Percentiles rank a stretch among this genome's conserved stretches.
phyloP scores from a whole-genome alignment of 805 yeast genomes.

The Saturnispora dispora region DNA sequence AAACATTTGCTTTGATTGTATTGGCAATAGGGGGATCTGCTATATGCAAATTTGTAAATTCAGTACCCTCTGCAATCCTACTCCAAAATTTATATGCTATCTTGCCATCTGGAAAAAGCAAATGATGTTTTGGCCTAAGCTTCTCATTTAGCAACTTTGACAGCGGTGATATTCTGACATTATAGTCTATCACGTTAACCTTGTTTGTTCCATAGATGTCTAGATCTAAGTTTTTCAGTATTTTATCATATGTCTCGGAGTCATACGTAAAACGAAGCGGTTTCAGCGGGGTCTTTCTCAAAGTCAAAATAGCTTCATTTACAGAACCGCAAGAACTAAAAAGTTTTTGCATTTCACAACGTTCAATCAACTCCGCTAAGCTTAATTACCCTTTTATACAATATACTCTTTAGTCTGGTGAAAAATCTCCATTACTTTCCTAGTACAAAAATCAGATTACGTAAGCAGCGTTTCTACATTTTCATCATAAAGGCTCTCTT shows the following conservation, averaged over 20 bases:
- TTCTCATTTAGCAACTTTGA: constrained; percentile 53
- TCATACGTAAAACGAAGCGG: constrained; percentile 14
- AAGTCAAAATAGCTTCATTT: constrained; percentile 2
- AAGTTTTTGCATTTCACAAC: constrained; percentile 11
- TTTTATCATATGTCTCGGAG: constrained; percentile 15
- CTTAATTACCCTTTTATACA: background rate
- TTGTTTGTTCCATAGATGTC: constrained; percentile 15
- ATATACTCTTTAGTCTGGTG: background rate
- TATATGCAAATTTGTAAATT: constrained; percentile 13
- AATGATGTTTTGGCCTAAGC: constrained; percentile 53
- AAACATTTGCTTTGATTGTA: constrained; percentile 14
- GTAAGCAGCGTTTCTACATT: background rate
- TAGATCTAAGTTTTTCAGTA: constrained; percentile 41
- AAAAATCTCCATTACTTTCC: background rate
- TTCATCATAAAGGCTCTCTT: background rate
- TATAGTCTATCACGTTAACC: constrained; percentile 50
- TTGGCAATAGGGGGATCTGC: constrained; percentile 11
- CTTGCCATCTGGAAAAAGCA: constrained; percentile 34
- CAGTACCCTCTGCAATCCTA: constrained; percentile 9
- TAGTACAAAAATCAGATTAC: background rate
- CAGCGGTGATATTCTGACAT: constrained; percentile 51
- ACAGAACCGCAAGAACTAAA: constrained; percentile 6
- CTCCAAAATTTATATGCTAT: constrained; percentile 20
- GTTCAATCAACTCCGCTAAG: background rate
- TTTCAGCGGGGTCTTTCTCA: constrained; percentile 3